Evolutionary conservation across 495 filamentous ascomycete genomes (phyloP).

Genomic region (Tricharina praecox): DNA sequence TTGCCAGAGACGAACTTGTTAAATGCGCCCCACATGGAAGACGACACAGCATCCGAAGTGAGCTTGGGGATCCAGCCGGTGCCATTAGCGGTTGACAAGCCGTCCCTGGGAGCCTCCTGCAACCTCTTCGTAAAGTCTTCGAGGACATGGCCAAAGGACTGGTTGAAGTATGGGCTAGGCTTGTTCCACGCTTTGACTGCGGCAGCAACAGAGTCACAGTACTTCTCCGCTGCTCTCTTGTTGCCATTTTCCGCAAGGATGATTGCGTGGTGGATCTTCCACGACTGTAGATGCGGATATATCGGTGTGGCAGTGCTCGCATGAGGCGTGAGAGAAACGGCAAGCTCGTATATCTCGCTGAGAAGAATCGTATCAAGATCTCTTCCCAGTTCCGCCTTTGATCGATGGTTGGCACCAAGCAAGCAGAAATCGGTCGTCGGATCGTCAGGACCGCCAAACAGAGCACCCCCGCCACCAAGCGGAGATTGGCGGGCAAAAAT

Average conservation of each 20-base stretch:
- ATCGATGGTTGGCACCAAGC: slow-evolving; percentile 63
- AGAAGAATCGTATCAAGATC: slow-evolving; percentile 74
- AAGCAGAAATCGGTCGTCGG: slow-evolving; percentile 59
- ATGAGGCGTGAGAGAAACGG: slow-evolving; percentile 30
- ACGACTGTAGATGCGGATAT: slow-evolving; percentile 65
- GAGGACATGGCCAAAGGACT: slow-evolving; percentile 49
- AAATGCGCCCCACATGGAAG: slow-evolving; percentile 72
- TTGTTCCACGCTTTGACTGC: slow-evolving; percentile 68
- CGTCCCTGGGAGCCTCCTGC: slow-evolving; percentile 65
- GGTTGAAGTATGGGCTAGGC: slow-evolving; percentile 67
- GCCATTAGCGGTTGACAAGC: slow-evolving; percentile 35
- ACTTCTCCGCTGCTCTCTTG: slow-evolving; percentile 67
- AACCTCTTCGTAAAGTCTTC: slow-evolving; percentile 73
- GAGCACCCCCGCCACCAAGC: slow-evolving; percentile 32
- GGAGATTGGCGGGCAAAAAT: slow-evolving; percentile 37
- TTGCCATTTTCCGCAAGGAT: slow-evolving; percentile 68
- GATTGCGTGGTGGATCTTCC: slow-evolving; percentile 76
- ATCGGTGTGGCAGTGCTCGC: slow-evolving; percentile 12
- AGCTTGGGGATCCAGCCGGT: slow-evolving; percentile 69
- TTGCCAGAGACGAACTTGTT: slow-evolving; percentile 91
- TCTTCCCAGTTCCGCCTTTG: slow-evolving; percentile 44
- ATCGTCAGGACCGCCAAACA: slow-evolving; percentile 76
- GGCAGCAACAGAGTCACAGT: slow-evolving; percentile 71
- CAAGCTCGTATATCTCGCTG: slow-evolving; percentile 83
- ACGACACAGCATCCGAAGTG: slow-evolving; percentile 85